These are phyloP conservation scores for Fusarium continuum DNA, from an alignment of 2,329 filamentous ascomycete genomes.

Conservation along the genomic window DNA sequence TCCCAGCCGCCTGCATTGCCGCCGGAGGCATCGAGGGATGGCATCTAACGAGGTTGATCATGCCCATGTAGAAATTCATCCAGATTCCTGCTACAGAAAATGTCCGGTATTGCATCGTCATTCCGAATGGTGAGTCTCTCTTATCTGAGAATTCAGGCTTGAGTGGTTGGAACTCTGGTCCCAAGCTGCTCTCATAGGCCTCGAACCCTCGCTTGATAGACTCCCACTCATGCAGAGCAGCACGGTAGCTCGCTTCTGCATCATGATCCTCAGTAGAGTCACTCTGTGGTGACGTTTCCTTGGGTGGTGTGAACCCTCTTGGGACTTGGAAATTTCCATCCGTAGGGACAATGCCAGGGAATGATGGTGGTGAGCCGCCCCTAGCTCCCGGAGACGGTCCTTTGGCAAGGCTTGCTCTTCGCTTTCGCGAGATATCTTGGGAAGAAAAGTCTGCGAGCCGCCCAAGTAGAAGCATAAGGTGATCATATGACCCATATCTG, in stretches of 20 bases:
- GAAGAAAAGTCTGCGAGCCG: slow-evolving; percentile 81
- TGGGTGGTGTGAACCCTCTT: slow-evolving; percentile 63
- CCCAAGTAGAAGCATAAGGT: slow-evolving; percentile 82
- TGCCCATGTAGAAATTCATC: slow-evolving; percentile 85
- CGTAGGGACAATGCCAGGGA: slow-evolving; percentile 65
- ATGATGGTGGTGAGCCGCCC: slow-evolving; percentile 53
- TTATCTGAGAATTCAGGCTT: slow-evolving; percentile 70
- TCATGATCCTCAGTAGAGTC: slow-evolving; percentile 63
- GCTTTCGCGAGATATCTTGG: slow-evolving; percentile 80
- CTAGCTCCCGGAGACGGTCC: slow-evolving; percentile 43
- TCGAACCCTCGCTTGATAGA: slow-evolving; percentile 76
- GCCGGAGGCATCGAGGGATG: slow-evolving; percentile 93
- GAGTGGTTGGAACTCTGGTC: slow-evolving; percentile 79
- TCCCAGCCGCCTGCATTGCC: slow-evolving; percentile 84
- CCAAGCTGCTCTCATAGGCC: slow-evolving; percentile 71
- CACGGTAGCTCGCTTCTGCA: slow-evolving; percentile 70
- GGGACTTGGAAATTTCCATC: slow-evolving; percentile 60
- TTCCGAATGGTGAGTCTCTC: slow-evolving; percentile 79
- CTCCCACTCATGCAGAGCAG: slow-evolving; percentile 82
- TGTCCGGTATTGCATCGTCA: slow-evolving; percentile 81
- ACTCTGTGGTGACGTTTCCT: slow-evolving; percentile 54
- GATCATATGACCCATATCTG: slow-evolving; percentile 89
- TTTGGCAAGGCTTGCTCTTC: slow-evolving; percentile 61
- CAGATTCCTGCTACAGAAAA: slow-evolving; percentile 89
- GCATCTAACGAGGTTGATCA: slow-evolving; percentile 81